A percentile compares a stretch with the other conserved stretches of the same genome.
phyloP scores from a whole-genome alignment of 371 early-diverging fungal species.

The Vairimorpha apis region DNA sequence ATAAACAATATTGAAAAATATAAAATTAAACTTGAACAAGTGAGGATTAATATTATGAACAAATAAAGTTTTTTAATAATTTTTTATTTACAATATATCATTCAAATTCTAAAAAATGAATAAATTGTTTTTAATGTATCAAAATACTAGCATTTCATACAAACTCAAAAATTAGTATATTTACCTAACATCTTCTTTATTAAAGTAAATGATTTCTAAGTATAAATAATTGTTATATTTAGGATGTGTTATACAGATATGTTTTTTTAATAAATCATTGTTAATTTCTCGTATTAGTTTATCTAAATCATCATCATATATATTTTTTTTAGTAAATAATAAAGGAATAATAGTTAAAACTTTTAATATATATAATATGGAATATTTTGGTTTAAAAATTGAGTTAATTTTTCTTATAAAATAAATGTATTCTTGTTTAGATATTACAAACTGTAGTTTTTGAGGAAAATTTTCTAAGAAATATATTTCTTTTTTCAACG shows the following conservation, averaged over 20 bases:
- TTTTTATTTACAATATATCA: no score
- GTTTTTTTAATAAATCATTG: background rate
- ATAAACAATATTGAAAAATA: no score
- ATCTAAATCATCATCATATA: background rate
- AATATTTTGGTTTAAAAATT: constrained; percentile 6
- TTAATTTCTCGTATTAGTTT: background rate
- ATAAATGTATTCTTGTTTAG: background rate
- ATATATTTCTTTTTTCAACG: no score
- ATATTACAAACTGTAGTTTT: background rate
- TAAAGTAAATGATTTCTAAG: background rate
- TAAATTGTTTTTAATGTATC: no score
- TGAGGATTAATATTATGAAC: no score
- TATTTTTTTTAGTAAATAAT: background rate
- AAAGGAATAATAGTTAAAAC: background rate
- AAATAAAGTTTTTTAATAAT: no score
- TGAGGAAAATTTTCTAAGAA: background rate
- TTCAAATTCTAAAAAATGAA: no score
- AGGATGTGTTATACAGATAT: background rate
- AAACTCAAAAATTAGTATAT: no score
- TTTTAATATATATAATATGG: background rate
- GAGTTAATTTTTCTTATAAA: no score
- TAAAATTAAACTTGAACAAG: no score
- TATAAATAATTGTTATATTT: background rate
- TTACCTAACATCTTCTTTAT: no score
- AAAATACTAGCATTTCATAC: no score